Conservation (phyloP, 179 eudicot species). For the Silene coronaria region DNA sequence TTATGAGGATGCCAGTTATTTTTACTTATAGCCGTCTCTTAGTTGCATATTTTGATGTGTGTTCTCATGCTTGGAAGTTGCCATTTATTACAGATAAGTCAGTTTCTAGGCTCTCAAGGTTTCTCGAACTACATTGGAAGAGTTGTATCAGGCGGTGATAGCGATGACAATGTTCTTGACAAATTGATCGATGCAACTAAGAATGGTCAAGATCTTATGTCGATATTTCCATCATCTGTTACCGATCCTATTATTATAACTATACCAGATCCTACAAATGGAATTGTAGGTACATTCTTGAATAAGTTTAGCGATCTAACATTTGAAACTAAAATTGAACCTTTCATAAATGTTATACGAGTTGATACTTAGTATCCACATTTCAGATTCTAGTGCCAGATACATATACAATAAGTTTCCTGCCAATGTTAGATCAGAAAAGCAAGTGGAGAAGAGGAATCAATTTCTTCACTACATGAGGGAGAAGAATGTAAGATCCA, state of each 20-base stretch:
- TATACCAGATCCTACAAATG: constrained; percentile 62
- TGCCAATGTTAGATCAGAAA: constrained; percentile 61
- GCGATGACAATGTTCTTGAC: constrained; percentile 64
- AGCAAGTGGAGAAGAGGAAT: constrained; percentile 69
- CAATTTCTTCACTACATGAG: constrained; percentile 41
- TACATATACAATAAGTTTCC: constrained; percentile 76
- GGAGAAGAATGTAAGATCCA: constrained; percentile 24
- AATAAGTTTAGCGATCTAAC: background rate
- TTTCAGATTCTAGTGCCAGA: constrained; percentile 55
- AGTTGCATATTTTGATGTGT: background rate
- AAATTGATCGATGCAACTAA: constrained; percentile 80
- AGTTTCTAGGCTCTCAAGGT: constrained; percentile 79
- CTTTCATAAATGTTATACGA: background rate
- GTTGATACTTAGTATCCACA: background rate
- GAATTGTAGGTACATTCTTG: constrained; percentile 47
- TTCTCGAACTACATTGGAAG: constrained; percentile 80
- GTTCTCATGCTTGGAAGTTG: constrained; percentile 17
- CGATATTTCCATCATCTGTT: constrained; percentile 49
- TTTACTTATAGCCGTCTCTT: background rate
- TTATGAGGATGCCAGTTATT: background rate
- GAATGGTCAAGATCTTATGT: constrained; percentile 65
- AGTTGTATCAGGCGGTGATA: constrained; percentile 59
- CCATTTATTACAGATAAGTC: constrained; percentile 48
- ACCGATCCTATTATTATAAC: constrained; percentile 61
- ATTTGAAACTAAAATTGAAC: background rate